phyloP scores from a whole-genome alignment of 1,284 basidiomycete genomes.

The Peniophora sp. region DNA sequence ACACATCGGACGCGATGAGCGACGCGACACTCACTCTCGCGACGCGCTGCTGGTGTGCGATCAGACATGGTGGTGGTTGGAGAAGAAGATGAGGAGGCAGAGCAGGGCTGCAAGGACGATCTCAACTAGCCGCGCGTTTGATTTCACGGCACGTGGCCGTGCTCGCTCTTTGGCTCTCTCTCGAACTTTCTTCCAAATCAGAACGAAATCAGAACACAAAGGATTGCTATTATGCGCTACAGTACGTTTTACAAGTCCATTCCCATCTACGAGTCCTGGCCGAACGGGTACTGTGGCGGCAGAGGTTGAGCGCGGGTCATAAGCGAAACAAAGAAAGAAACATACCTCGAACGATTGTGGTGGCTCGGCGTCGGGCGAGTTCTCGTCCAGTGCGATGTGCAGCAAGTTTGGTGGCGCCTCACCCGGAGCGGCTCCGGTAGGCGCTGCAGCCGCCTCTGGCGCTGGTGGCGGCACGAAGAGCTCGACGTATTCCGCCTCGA shows the following conservation, averaged over 20 bases:
- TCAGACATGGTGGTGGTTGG: conserved; percentile 16
- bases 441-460: conserved; percentile 32
- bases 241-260: not conserved
- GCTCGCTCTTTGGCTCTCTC: not conserved
- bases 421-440: conserved; percentile 21
- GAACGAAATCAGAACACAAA: no score
- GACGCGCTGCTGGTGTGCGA: conserved; percentile 60
- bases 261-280: conserved; percentile 42
- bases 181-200: no score
- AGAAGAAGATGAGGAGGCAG: conserved; percentile 5
- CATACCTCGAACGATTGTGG: conserved; percentile 77
- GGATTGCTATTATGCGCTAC: not conserved
- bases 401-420: conserved; percentile 18
- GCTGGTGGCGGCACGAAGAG: conserved; percentile 27
- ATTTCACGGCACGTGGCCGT: not conserved
- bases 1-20: conserved; percentile 15
- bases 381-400: conserved; percentile 64
- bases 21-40: conserved; percentile 40
- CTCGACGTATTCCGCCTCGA: conserved; percentile 70
- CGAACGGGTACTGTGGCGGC: conserved; percentile 49
- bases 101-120: conserved; percentile 1
- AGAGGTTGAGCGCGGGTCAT: conserved; percentile 11
- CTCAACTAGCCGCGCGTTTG: not conserved
- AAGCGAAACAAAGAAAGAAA: conserved; percentile 9
- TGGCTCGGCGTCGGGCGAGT: conserved; percentile 66